Evolutionary conservation across 2,329 filamentous ascomycete species (phyloP).

Genomic region (Colletotrichum australisinense): DNA sequence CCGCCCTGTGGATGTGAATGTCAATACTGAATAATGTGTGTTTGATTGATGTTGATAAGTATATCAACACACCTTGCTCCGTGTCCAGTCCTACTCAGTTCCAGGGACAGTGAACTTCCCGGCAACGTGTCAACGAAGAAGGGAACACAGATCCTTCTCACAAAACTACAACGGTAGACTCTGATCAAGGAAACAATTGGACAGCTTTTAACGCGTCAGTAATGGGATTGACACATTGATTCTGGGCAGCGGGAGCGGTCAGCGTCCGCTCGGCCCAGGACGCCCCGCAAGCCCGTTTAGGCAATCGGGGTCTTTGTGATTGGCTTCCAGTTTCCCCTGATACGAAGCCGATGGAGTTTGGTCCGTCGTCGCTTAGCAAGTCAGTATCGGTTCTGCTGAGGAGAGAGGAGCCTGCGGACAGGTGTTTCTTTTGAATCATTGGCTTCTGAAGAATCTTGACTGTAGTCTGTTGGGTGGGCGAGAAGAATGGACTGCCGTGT

Average conservation of each 20-base stretch:
- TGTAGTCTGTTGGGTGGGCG: neutral
- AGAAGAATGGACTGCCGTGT: neutral
- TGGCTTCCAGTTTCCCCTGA: neutral
- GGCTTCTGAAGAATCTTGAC: too few species aligned
- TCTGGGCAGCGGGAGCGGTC: neutral
- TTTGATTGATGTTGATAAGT: neutral
- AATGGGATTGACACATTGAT: neutral
- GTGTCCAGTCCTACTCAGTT: neutral
- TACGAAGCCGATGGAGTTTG: neutral
- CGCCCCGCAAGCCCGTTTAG: conserved; percentile 9
- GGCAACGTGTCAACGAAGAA: too few species aligned
- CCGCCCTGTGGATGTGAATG: too few species aligned
- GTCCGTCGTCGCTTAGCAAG: neutral
- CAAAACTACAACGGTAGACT: neutral
- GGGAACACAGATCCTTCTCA: neutral
- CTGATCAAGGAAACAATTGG: neutral
- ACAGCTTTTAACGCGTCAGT: neutral
- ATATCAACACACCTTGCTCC: neutral
- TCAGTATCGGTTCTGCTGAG: neutral
- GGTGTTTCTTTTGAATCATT: too few species aligned
- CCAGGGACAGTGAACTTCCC: neutral
- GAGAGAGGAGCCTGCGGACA: too few species aligned
- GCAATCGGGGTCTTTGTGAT: neutral
- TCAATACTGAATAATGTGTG: too few species aligned
- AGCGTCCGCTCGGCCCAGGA: neutral